Evolutionary conservation across 306 rosid species (phyloP), one percentile per base, ranked within the genome.

Genomic region (Herpetospermum pedunculosum): DNA sequence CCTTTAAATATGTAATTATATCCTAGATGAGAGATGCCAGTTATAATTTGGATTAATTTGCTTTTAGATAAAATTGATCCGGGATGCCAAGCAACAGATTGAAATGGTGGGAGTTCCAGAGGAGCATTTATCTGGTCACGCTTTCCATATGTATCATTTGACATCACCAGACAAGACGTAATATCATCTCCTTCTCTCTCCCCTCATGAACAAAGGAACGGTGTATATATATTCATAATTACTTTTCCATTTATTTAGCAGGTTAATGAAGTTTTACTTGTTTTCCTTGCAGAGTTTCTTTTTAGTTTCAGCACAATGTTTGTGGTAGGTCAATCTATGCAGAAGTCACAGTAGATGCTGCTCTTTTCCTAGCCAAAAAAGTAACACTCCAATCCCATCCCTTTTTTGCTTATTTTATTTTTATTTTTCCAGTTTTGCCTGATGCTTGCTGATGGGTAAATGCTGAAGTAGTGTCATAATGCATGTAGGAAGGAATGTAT

Each of bases 291-390:
- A 91, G 99, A 62, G 97, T 94, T 77, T 81, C 97, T 64, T 94
- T 94, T 19, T 97, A 94, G 88, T 94, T 91, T 76, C 97, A 93
- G 80, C 98, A 93, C 76, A 93, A 93, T 62, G 98, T 91, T 55
- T 90, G 97, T 74, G 98, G 98, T 80, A 85, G 97, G 79, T 93
- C 98, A 59, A 93, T 93, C 70, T 93, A 91, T 69, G 98, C 97
- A 0, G 97, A 93, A 84, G 97, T 97, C 54, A 93, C 97, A 9
- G 80, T 93, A 25, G 98, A 94, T 80, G 92, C 97, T 40, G 96
- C 78, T 14, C 13, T 94, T 62, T 91, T 89, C 80, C 97, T 89
- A 70, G 90, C 96, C 60, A 91, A 86, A 79, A 91, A 94, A 91
- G 98, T 94, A 59, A 25, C 32, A 63, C 54, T 30, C 30, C 44